Conservation (phyloP, 257 asterid genomes). For the Solanum bukasovii region DNA sequence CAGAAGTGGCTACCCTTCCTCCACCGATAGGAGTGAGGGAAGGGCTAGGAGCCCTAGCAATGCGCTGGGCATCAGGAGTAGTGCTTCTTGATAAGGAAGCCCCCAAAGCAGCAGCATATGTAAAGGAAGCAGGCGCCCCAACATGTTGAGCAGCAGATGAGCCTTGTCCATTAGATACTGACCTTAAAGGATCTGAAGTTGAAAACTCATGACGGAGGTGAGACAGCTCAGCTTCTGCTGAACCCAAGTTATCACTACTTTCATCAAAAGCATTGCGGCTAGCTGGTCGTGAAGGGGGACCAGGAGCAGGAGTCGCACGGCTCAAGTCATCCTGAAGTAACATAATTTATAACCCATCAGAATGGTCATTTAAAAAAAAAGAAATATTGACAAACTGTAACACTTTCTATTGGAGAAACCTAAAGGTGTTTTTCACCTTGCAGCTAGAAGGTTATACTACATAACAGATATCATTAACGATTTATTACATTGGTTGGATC, state of each 20-base stretch:
- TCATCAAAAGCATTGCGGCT: constrained; percentile 77
- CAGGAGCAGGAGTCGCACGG: constrained; percentile 40
- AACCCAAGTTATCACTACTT: constrained; percentile 26
- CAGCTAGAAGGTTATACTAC: background rate
- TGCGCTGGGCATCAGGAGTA: constrained; percentile 86
- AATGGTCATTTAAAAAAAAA: background rate
- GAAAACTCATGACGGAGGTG: constrained; percentile 41
- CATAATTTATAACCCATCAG: background rate
- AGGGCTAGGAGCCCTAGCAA: constrained; percentile 88
- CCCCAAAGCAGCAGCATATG: constrained; percentile 91
- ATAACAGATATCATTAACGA: background rate
- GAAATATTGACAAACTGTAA: background rate
- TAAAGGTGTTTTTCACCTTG: background rate
- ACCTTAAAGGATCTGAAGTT: constrained; percentile 36
- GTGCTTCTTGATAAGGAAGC: constrained; percentile 87
- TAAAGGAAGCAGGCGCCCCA: constrained; percentile 47
- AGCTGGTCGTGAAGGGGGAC: constrained; percentile 74
- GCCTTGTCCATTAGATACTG: constrained; percentile 35
- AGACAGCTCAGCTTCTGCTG: constrained; percentile 60
- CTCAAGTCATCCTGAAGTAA: constrained; percentile 63
- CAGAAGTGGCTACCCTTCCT: constrained; percentile 49
- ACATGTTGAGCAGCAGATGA: constrained; percentile 46
- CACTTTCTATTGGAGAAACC: background rate
- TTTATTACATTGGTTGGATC: background rate
- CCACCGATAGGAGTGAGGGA: constrained; percentile 87